Conservation (phyloP, 2,329 filamentous ascomycete genomes). For the Colletotrichum tanaceti region DNA sequence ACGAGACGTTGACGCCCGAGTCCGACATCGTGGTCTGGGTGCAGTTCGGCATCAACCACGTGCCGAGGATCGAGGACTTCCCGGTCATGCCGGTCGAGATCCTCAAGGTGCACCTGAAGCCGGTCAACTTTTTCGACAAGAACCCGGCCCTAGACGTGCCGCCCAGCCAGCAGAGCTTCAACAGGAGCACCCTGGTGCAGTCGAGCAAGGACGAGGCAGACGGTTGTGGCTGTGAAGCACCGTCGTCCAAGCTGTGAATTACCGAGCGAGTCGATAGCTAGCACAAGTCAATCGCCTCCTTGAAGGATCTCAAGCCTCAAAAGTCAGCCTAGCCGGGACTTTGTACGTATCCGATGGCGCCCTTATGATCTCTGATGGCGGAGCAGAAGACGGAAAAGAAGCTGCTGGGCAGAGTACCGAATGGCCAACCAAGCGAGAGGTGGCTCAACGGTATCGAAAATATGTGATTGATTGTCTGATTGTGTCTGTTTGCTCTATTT, state of each 20-base stretch:
- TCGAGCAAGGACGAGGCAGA: not conserved
- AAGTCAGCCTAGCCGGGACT: too few relatives aligned
- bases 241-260: slow-evolving; percentile 22
- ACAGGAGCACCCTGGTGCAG: slow-evolving; percentile 31
- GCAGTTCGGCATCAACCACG: slow-evolving; percentile 68
- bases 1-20: slow-evolving; percentile 26
- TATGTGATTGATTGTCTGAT: too few relatives aligned
- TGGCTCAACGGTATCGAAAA: too few relatives aligned
- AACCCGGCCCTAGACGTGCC: slow-evolving; percentile 58
- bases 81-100: slow-evolving; percentile 70
- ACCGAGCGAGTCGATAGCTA: not conserved
- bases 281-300: not conserved
- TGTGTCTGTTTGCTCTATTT: too few relatives aligned
- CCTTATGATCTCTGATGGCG: too few relatives aligned
- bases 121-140: slow-evolving; percentile 64
- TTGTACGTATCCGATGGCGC: too few relatives aligned
- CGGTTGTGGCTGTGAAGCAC: slow-evolving; percentile 15
- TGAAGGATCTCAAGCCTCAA: not conserved
- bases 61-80: slow-evolving; percentile 67
- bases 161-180: slow-evolving; percentile 40
- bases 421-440: too few relatives aligned
- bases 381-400: too few relatives aligned
- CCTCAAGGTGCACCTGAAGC: slow-evolving; percentile 60
- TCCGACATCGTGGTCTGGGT: slow-evolving; percentile 60
- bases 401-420: too few relatives aligned